Evolutionary conservation across 2,329 filamentous ascomycete species (phyloP).

Genomic region (Tolypocladium cylindrosporum): DNA sequence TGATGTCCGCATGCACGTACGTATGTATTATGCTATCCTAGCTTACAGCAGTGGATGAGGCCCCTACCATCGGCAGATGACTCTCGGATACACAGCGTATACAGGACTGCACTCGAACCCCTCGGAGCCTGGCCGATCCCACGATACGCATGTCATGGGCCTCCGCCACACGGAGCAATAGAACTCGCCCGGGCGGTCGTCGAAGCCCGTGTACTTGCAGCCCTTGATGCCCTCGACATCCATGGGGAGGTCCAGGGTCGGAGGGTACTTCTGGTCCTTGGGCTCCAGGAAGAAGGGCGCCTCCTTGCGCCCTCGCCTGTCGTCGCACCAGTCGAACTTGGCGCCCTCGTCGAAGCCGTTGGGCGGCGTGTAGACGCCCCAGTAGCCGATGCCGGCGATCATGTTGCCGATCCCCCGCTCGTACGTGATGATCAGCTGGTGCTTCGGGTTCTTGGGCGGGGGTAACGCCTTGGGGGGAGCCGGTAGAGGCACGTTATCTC

Average conservation of each 20-base stretch:
- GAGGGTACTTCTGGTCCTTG: neutral
- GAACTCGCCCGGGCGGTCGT: neutral
- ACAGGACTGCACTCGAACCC: neutral
- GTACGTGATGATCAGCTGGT: neutral
- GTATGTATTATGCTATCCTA: neutral
- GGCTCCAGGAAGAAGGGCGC: neutral
- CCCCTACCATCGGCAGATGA: neutral
- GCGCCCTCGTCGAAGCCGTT: neutral
- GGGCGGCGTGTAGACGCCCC: neutral
- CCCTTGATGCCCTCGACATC: neutral
- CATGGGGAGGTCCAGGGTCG: neutral
- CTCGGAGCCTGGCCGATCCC: neutral
- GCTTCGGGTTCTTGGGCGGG: no score
- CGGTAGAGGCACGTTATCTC: no score
- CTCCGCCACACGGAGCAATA: neutral
- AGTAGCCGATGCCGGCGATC: neutral
- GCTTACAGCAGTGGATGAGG: neutral
- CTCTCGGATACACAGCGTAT: neutral
- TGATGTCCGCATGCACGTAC: neutral
- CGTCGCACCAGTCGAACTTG: neutral
- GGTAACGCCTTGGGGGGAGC: no score
- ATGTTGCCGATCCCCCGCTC: neutral
- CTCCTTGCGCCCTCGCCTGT: neutral
- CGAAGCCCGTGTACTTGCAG: neutral
- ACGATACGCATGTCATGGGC: neutral